Conservation (phyloP, 2,329 filamentous ascomycete genomes). For the Alternaria viburni region DNA sequence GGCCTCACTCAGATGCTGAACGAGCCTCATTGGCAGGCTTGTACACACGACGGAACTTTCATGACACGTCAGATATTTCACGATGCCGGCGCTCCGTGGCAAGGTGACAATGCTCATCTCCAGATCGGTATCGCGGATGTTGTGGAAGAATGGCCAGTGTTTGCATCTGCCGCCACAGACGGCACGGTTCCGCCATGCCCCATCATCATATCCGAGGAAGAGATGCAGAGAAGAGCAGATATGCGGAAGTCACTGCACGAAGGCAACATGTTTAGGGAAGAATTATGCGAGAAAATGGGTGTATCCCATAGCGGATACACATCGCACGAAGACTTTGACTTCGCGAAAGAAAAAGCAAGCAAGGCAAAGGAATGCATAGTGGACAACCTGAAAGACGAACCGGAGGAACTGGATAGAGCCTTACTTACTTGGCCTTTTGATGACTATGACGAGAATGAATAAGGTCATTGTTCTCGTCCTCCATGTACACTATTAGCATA, state of each 20-base stretch:
- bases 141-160: neutral
- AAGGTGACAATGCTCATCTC: slow-evolving; percentile 35
- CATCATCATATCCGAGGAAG: neutral
- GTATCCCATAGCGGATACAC: neutral
- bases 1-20: slow-evolving; percentile 33
- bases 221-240: neutral
- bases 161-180: neutral
- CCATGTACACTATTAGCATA: neutral
- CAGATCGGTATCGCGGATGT: slow-evolving; percentile 11
- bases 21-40: slow-evolving; percentile 29
- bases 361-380: neutral
- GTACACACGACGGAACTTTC: slow-evolving; percentile 25
- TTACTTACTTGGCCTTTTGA: neutral
- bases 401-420: neutral
- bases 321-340: neutral
- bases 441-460: neutral
- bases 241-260: neutral
- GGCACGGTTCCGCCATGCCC: neutral
- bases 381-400: neutral
- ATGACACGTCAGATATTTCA: slow-evolving; percentile 30
- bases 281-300: neutral
- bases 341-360: neutral
- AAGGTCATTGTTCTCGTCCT: neutral
- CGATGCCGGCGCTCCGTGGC: slow-evolving; percentile 35
- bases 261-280: neutral